Evolutionary conservation across 1,284 basidiomycete species (phyloP).

Genomic region (Boletus mariae): DNA sequence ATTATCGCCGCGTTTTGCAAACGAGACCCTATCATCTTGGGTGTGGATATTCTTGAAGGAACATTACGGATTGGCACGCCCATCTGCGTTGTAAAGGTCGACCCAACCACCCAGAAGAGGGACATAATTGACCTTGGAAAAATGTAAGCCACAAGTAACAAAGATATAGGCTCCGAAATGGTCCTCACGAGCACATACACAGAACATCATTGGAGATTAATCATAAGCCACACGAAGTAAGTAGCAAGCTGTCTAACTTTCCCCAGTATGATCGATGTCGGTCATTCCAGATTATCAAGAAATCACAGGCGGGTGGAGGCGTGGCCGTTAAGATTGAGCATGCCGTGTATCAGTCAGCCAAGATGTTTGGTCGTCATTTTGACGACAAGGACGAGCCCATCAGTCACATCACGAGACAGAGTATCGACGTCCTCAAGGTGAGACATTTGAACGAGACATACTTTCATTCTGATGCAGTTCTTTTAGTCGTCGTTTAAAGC

Average conservation of each 20-base stretch:
- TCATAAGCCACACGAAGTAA: constrained; percentile 76
- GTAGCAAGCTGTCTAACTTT: constrained; percentile 18
- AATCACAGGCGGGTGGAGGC: constrained; percentile 89
- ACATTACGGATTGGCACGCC: constrained; percentile 93
- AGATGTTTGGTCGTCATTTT: constrained; percentile 93
- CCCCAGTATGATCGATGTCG: constrained; percentile 6
- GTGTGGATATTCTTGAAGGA: constrained; percentile 96
- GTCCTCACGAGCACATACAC: constrained; percentile 11
- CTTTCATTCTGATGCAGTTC: constrained; percentile 6
- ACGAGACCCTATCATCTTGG: constrained; percentile 96
- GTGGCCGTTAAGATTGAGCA: constrained; percentile 99
- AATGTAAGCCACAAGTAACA: constrained; percentile 58
- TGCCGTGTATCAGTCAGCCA: constrained; percentile 92
- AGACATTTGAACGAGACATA: constrained; percentile 10
- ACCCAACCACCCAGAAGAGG: constrained; percentile 83
- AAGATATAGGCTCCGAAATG: constrained; percentile 1
- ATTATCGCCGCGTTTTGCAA: constrained; percentile 92
- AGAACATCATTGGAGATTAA: constrained; percentile 96
- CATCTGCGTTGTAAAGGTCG: constrained; percentile 89
- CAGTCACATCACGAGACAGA: constrained; percentile 86
- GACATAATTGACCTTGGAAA: constrained; percentile 92
- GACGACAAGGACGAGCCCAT: constrained; percentile 95
- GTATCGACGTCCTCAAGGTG: constrained; percentile 94
- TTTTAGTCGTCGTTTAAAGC: constrained; percentile 79
- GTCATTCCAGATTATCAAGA: constrained; percentile 77